Evolutionary conservation across 352 stramenopile genomes (phyloP).

Genomic region (Globisporangium sylvaticum): DNA sequence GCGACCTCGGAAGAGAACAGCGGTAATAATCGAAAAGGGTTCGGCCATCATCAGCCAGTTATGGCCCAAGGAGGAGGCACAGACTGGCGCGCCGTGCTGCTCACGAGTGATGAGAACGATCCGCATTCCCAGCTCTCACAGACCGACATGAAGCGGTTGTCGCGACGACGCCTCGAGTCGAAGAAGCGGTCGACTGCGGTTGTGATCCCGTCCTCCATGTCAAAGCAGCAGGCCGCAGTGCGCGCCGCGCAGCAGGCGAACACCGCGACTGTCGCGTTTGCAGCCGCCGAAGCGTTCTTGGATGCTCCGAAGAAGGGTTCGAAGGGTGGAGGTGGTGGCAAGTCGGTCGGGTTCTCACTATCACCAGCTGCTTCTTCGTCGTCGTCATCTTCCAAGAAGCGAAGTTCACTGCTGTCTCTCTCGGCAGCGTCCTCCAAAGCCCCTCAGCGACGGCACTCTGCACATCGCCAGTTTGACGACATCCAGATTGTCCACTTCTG

Average conservation of each 20-base stretch:
- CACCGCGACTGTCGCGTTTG: conserved; percentile 31
- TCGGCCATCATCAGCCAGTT: conserved; percentile 21
- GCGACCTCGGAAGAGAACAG: conserved; percentile 1
- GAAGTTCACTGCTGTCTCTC: conserved; percentile 7
- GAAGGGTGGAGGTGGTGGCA: conserved; percentile 15
- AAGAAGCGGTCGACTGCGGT: conserved; percentile 22
- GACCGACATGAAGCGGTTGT: conserved; percentile 40
- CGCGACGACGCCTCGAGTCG: conserved; percentile 24
- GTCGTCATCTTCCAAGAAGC: not conserved
- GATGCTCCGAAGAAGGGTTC: conserved; percentile 5
- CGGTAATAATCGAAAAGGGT: not conserved
- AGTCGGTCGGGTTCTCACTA: conserved; percentile 8
- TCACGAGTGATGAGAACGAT: conserved; percentile 30
- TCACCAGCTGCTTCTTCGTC: not conserved
- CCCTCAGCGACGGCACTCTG: not conserved
- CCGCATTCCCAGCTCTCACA: conserved; percentile 35
- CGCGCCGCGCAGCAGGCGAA: conserved; percentile 23
- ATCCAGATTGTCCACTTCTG: conserved; percentile 24
- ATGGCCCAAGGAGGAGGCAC: conserved; percentile 10
- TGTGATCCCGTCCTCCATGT: not conserved
- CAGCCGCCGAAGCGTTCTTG: conserved; percentile 45
- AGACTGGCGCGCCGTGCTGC: conserved; percentile 31
- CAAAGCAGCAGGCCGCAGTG: not conserved
- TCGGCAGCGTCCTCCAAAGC: not conserved
- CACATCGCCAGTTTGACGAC: not conserved